Percentiles rank a stretch among this genome's conserved stretches.
Evolutionary conservation across 1,284 basidiomycete species (phyloP).

Genomic region (Nidula niveotomentosa): DNA sequence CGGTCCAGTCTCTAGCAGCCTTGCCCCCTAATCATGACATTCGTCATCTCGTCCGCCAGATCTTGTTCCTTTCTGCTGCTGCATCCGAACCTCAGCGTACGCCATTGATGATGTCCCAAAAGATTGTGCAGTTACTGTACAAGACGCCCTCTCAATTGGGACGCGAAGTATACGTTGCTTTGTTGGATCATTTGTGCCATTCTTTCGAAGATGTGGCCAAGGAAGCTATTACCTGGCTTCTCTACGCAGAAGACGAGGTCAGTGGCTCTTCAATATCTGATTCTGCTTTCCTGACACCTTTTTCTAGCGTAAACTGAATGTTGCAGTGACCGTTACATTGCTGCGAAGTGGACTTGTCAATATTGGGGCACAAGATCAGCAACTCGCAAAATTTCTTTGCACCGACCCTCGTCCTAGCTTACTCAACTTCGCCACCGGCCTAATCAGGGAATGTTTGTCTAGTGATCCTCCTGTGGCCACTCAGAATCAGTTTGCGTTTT

Average conservation of each 20-base stretch:
- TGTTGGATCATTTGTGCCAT: constrained; percentile 90
- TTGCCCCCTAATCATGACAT: constrained; percentile 86
- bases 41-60: constrained; percentile 79
- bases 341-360: constrained; percentile 84
- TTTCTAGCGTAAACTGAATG: constrained; percentile 89
- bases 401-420: constrained; percentile 78
- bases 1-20: constrained; percentile 62
- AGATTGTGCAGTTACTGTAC: constrained; percentile 88
- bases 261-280: constrained; percentile 18
- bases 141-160: constrained; percentile 83
- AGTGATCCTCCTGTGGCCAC: constrained; percentile 78
- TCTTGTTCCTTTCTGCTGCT: constrained; percentile 78
- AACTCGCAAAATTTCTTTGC: constrained; percentile 87
- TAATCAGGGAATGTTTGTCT: constrained; percentile 87
- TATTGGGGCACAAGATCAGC: constrained; percentile 83
- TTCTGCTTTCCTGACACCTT: constrained; percentile 3
- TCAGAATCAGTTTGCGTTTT: constrained; percentile 78
- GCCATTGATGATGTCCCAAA: constrained; percentile 91
- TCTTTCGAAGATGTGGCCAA: constrained; percentile 91
- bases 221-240: constrained; percentile 96
- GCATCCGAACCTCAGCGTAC: constrained; percentile 83
- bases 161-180: constrained; percentile 87
- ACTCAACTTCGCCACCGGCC: constrained; percentile 80
- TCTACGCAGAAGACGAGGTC: constrained; percentile 96
- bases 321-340: constrained; percentile 90